Base-by-base conservation (phyloP, 1,284 basidiomycete species). In the Sporisorium graminicola region DNA sequence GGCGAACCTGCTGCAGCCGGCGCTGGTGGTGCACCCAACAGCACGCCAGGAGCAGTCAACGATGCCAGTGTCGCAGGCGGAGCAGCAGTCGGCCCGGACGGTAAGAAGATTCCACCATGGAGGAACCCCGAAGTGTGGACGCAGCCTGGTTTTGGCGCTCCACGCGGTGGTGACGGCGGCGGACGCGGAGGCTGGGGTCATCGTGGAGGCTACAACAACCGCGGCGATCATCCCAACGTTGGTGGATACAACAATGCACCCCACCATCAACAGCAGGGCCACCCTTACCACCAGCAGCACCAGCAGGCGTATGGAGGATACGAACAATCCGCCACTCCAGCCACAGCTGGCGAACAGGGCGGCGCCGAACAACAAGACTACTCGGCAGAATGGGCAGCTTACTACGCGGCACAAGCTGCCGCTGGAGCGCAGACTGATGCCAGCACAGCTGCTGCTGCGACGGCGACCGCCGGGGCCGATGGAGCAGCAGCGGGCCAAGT, bases 1-100 rank as follows among this genome's bases (percentile, higher is more conserved):
- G 97, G 97, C 64, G 97, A 99, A 87, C 90, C 89, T 56, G 89
- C 89, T 67, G 89, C 72, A 5, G 77, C 66, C 16, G 60, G 42
- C 27, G 43, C 54, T 14, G 52, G 24, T 24, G 52, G 24, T 24
- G 52, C 40, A 26, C 24, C 77, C 79, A 33, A 79, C 75, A 20
- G 60, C 78, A 14, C 66, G 78, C 8, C 13, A 35, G 80, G 59
- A 14, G 47, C 53, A 33, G 29, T 31, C 29, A 33, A 46, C 14
- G 60, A 62, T 7, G 66, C 51, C 4, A 55, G 31, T 27, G 58
- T 64, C 5, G 29, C 29, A 31, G 29, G 29, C 29, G 29, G 29
- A 31, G 29, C 29, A 18, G 62, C 52, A 27, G 59, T 78, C n/a
- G 81, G 78, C 37, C 61, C 82, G 44, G 71, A 81, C 27, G 83